These are phyloP conservation scores for Chlorella sp. DNA, from an alignment of 139 green algal species.

Conservation along the genomic window DNA sequence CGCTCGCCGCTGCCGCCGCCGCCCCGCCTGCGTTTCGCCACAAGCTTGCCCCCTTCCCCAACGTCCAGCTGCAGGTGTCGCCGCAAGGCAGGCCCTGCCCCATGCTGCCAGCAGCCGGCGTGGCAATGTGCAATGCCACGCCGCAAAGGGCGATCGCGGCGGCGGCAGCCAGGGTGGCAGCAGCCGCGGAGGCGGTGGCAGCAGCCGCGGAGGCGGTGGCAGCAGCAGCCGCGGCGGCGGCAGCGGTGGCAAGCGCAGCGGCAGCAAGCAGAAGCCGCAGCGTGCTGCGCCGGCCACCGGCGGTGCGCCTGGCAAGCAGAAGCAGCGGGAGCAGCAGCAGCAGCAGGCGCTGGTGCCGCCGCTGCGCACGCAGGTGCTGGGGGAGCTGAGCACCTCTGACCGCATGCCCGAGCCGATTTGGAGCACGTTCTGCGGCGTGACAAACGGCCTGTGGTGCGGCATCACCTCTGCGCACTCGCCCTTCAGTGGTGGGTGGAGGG, in stretches of 20 bases:
- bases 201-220: background rate
- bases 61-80: background rate
- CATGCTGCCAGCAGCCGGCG: background rate
- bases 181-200: background rate
- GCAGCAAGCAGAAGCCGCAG: too few species aligned
- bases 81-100: background rate
- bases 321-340: constrained; percentile 5
- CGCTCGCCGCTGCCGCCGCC: background rate
- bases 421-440: constrained; percentile 50
- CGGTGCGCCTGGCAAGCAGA: background rate
- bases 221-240: background rate
- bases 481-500: constrained; percentile 12
- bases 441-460: constrained; percentile 52
- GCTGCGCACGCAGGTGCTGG: background rate
- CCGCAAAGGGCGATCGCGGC: background rate
- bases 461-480: constrained; percentile 42
- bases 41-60: background rate
- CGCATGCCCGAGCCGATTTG: constrained; percentile 45
- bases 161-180: background rate
- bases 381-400: constrained; percentile 14
- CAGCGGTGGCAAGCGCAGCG: too few species aligned
- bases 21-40: too few species aligned
- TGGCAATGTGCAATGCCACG: background rate
- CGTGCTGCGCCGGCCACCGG: too few species aligned
- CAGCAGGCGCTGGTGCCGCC: constrained; percentile 13